Conservation (phyloP, 306 rosid genomes). For the Casuarina cunninghamiana region DNA sequence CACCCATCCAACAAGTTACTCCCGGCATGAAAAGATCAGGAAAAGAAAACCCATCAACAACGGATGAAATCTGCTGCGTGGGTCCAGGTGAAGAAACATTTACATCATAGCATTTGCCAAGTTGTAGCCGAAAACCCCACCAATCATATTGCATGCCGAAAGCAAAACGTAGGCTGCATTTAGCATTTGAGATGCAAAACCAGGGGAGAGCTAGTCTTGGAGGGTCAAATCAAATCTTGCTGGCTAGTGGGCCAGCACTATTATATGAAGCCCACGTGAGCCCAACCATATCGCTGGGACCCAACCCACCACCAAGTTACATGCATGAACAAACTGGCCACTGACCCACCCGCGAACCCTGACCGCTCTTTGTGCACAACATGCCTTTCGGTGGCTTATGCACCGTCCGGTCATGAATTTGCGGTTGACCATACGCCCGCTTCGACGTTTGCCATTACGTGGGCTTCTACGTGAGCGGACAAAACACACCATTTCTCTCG, state of each 20-base stretch:
- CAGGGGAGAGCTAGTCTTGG: neutral
- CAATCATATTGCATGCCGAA: neutral
- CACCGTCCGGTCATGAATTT: conserved; percentile 1
- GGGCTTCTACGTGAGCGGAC: neutral
- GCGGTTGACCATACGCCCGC: neutral
- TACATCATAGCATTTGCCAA: neutral
- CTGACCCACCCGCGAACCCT: conserved; percentile 2
- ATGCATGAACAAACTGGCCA: neutral
- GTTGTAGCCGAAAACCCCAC: neutral
- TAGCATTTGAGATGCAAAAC: neutral
- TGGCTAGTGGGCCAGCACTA: conserved; percentile 24
- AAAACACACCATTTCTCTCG: neutral
- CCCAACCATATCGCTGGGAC: conserved; percentile 11
- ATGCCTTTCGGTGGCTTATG: neutral
- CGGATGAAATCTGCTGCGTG: neutral
- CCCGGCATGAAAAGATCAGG: neutral
- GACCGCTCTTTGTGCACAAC: conserved; percentile 19
- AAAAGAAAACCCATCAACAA: neutral
- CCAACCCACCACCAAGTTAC: neutral
- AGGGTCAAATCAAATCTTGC: conserved; percentile 25
- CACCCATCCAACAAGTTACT: neutral
- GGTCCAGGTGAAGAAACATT: neutral
- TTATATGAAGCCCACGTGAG: neutral
- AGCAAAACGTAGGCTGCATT: neutral
- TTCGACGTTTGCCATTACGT: conserved; percentile 23